Percentiles rank a stretch among this genome's conserved stretches.
Evolutionary conservation across 306 rosid genomes (phyloP).

Genomic region (Citrullus mucosospermus): DNA sequence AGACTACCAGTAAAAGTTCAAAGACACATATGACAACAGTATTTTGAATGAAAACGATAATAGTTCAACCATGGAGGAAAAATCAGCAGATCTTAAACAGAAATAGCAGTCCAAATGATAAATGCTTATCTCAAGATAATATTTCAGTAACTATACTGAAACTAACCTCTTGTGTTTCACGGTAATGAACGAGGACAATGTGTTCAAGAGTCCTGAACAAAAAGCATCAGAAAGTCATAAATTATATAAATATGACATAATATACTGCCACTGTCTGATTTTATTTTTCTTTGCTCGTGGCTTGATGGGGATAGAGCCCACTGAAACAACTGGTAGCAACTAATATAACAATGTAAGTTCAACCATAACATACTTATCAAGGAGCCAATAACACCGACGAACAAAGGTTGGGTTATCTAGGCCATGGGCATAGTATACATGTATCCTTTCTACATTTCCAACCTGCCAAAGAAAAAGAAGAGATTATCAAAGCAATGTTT

Average conservation of each 20-base stretch:
- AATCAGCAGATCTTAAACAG: background rate
- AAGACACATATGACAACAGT: background rate
- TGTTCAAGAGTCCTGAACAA: constrained; percentile 87
- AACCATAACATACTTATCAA: constrained; percentile 67
- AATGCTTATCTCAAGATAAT: background rate
- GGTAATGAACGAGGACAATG: constrained; percentile 96
- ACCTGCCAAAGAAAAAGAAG: constrained; percentile 40
- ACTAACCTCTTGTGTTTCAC: constrained; percentile 83
- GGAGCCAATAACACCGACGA: constrained; percentile 95
- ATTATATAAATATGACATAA: background rate
- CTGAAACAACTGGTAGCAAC: background rate
- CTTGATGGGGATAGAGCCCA: background rate
- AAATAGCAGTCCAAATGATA: background rate
- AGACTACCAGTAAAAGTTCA: background rate
- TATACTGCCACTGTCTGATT: background rate
- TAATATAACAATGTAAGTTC: constrained; percentile 13
- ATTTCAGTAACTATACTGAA: constrained; percentile 2
- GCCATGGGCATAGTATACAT: constrained; percentile 94
- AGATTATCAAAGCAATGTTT: background rate
- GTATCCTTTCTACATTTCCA: constrained; percentile 94
- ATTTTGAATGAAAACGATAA: background rate
- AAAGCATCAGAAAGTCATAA: constrained; percentile 13
- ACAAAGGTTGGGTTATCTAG: constrained; percentile 67
- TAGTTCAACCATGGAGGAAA: background rate
- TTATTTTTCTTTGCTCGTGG: background rate